phyloP scores from a whole-genome alignment of 768 basidiomycete genomes.

The Cytidiella melzeri region DNA sequence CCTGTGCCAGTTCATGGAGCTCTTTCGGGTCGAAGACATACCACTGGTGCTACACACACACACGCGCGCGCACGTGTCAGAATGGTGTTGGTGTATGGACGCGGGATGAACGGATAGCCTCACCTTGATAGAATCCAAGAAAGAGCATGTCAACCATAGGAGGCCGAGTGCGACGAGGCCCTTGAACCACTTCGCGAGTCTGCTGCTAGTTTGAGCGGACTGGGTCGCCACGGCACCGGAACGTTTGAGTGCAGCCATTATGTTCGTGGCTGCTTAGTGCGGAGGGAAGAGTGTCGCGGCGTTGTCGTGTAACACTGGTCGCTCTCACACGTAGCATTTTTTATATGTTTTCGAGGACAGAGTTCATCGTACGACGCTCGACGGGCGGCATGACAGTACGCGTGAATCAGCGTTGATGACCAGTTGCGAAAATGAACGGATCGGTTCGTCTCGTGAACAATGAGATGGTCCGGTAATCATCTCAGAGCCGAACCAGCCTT shows the following conservation, averaged over 20 bases:
- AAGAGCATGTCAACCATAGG: constrained; percentile 35
- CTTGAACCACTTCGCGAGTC: constrained; percentile 28
- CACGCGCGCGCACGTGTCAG: too few species aligned
- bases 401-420: constrained; percentile 3
- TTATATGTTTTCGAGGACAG: too few species aligned
- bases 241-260: background rate
- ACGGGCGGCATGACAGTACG: background rate
- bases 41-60: constrained; percentile 72
- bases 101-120: constrained; percentile 7
- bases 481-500: background rate
- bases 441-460: constrained; percentile 1
- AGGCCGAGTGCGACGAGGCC: constrained; percentile 23
- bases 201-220: background rate
- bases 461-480: background rate
- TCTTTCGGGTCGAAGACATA: constrained; percentile 75
- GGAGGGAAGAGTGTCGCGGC: too few species aligned
- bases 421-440: too few species aligned
- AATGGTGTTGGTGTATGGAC: background rate
- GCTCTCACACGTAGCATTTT: too few species aligned
- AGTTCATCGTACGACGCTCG: background rate
- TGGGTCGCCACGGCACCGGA: background rate
- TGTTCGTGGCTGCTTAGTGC: too few species aligned
- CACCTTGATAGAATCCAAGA: constrained; percentile 63
- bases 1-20: constrained; percentile 68
- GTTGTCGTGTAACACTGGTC: too few species aligned